Conservation (phyloP, 352 stramenopile genomes). For the Phytophthora pluvialis region DNA sequence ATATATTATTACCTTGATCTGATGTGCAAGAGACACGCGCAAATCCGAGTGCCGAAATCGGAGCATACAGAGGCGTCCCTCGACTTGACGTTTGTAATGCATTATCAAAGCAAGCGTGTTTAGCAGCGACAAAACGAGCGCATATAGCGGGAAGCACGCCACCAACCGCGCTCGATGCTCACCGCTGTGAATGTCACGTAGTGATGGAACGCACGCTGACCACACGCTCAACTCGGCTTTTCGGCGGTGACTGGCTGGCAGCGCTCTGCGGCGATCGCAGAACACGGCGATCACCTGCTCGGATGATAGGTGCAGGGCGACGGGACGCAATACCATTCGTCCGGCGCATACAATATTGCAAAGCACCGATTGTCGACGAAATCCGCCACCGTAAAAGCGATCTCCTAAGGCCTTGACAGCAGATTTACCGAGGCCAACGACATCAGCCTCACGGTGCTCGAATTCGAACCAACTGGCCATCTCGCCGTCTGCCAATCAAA, state of each 20-base stretch:
- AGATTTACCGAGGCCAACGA: not conserved
- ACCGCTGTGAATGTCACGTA: no score
- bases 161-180: no score
- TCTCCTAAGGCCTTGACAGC: not conserved
- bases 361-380: constrained; percentile 18
- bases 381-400: not conserved
- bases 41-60: not conserved
- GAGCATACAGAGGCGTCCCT: no score
- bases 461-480: constrained; percentile 21
- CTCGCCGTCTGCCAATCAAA: constrained; percentile 20
- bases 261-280: no score
- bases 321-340: constrained; percentile 11
- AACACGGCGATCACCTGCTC: no score
- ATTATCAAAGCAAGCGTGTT: no score
- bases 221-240: no score
- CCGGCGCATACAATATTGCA: constrained; percentile 12
- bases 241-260: no score
- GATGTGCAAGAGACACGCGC: constrained; percentile 25
- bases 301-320: no score
- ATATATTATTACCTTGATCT: constrained; percentile 11
- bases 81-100: no score
- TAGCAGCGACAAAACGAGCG: not conserved
- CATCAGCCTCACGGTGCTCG: constrained; percentile 5
- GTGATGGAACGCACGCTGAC: no score
- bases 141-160: not conserved